A percentile compares a stretch with the other conserved stretches of the same genome.
phyloP scores from a whole-genome alignment of 2,329 filamentous ascomycete genomes.

The Fusarium miscanthi region DNA sequence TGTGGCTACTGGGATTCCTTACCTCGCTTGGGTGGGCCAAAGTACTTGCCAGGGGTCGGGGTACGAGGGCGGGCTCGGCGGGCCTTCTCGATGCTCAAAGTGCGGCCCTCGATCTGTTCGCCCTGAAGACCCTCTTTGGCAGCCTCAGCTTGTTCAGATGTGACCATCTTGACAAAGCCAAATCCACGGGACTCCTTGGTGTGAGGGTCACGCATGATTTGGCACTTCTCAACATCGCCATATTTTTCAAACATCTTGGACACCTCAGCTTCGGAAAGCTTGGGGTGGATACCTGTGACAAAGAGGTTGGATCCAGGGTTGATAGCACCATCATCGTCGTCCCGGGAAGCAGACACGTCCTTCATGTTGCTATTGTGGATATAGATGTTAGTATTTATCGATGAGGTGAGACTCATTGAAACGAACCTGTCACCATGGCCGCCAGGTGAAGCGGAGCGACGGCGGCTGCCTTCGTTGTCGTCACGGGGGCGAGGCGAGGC shows the following conservation, averaged over 20 bases:
- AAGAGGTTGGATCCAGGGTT: constrained; percentile 99
- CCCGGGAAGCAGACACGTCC: constrained; percentile 62
- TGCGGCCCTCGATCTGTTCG: constrained; percentile 93
- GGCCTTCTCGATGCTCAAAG: constrained; percentile 98
- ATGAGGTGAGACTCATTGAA: not conserved
- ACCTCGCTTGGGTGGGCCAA: constrained; percentile 98
- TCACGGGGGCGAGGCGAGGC: constrained; percentile 73
- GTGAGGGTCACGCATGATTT: constrained; percentile 99
- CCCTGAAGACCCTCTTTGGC: constrained; percentile 96
- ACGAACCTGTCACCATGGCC: constrained; percentile 55
- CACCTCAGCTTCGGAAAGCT: constrained; percentile 88
- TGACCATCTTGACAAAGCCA: constrained; percentile 99
- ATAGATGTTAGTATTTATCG: constrained; percentile 19
- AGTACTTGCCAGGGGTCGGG: constrained; percentile 98
- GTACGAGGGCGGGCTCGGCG: constrained; percentile 94
- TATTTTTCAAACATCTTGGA: constrained; percentile 98
- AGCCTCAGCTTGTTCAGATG: constrained; percentile 92
- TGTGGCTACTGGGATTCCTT: constrained; percentile 52
- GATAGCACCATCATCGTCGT: constrained; percentile 80
- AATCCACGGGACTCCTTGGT: constrained; percentile 99
- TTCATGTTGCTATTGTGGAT: constrained; percentile 57
- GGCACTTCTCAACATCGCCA: constrained; percentile 97
- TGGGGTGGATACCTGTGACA: constrained; percentile 96
- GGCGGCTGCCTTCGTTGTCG: constrained; percentile 68
- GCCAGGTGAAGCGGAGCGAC: constrained; percentile 71